Evolutionary conservation across 208 protist genomes (phyloP).

Genomic region (Acanthamoeba divionensis): DNA sequence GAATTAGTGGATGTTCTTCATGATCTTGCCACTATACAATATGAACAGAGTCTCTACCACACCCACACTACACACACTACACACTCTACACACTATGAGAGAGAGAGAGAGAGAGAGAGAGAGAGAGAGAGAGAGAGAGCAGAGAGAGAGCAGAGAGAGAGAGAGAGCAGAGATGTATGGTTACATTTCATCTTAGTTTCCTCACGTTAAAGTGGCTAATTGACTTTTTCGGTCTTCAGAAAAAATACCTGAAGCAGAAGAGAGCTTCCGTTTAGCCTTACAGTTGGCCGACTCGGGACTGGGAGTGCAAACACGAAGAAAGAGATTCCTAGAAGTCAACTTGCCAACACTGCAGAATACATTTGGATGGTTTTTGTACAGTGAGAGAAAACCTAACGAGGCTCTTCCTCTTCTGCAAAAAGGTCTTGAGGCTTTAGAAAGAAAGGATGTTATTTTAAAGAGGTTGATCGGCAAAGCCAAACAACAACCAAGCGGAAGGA

Average conservation of each 20-base stretch:
- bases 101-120: no score
- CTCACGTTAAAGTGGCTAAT: no score
- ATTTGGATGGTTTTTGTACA: slow-evolving; percentile 8
- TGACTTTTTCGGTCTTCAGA: neutral
- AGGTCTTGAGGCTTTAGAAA: neutral
- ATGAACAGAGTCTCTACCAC: neutral
- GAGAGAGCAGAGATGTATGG: no score
- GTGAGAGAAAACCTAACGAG: neutral
- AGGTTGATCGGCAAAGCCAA: neutral
- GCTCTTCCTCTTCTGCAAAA: neutral
- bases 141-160: no score
- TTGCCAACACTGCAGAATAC: neutral
- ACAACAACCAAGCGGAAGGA: neutral
- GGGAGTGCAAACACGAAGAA: neutral
- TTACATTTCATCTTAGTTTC: no score
- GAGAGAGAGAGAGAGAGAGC: no score
- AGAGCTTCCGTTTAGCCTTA: neutral
- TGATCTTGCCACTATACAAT: neutral
- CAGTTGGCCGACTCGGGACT: neutral
- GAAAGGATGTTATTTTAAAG: neutral
- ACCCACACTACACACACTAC: neutral
- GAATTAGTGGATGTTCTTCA: slow-evolving; percentile 6
- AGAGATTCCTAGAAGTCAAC: neutral
- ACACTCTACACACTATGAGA: no score
- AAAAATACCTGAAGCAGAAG: neutral